Base-by-base conservation (phyloP, 2,329 filamentous ascomycete genomes). In the Cercospora janseana region DNA sequence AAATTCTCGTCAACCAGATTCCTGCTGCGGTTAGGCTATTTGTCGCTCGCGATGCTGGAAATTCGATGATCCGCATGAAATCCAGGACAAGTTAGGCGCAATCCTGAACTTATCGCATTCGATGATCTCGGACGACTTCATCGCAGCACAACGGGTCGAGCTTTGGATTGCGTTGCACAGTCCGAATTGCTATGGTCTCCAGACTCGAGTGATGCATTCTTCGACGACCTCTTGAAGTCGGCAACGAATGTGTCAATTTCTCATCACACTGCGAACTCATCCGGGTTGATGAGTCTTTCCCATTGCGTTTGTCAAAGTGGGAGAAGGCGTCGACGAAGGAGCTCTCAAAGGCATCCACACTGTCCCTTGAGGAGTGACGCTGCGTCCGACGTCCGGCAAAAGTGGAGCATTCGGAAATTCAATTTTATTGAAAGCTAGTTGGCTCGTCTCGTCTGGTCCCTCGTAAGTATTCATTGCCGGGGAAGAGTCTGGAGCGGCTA, bases 281-380 rank as follows among this genome's bases (percentile, higher is more conserved):
- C 35, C 35, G 3, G 35, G 35, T 15, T 20, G 4, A 24, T 13
- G 23, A 4, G 26, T 24, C 20, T 38, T 20, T 23, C 26, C 13
- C 20, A 23, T 38, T 12, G 26, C 20, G 2, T 23, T 20, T 13
- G 23, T 23, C 6, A 38, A 23, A 4, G 35, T 23, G 26, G 35
- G 35, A 16, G 24, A 38, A n/a, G 44, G 24, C 15, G 44, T 23
- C 13, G 44, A 38, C 8, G 44, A 34, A 1, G 44, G 27, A 7
- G 32, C 13, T 10, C 44, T 31, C 15, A 34, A 47, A 20, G 44
- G 44, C 44, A 47, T 47, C 44, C 44, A 47, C 9, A 47, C 44
- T 2, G 44, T 47, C 2, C 44, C 44, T 10, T 47, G 44, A 3
- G 44, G 44, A 1, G 44, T 47, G 9, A 47, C 44, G 13, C 23